Evolutionary conservation across 2,329 filamentous ascomycete genomes (phyloP).

Genomic region (Sporothrix curviconia): DNA sequence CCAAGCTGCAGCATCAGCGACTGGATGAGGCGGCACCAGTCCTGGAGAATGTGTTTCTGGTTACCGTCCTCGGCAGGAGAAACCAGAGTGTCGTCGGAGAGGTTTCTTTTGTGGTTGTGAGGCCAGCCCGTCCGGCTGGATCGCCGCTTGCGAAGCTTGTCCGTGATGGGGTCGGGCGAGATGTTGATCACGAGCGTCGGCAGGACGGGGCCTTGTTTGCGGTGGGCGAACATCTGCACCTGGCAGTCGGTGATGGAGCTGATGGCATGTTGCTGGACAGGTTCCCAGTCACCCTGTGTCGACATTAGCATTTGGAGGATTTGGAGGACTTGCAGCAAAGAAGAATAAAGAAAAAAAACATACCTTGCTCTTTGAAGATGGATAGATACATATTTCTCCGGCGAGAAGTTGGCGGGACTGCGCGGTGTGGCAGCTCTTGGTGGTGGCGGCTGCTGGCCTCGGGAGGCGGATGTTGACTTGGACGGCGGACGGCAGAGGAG

Average conservation of each 20-base stretch:
- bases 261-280: slow-evolving; percentile 47
- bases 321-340: no score
- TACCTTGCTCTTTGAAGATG: slow-evolving; percentile 53
- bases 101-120: slow-evolving; percentile 46
- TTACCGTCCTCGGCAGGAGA: slow-evolving; percentile 44
- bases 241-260: slow-evolving; percentile 49
- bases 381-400: slow-evolving; percentile 44
- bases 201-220: slow-evolving; percentile 53
- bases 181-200: slow-evolving; percentile 55
- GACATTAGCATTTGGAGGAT: slow-evolving; percentile 12
- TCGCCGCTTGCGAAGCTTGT: slow-evolving; percentile 57
- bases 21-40: slow-evolving; percentile 53
- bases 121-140: slow-evolving; percentile 56
- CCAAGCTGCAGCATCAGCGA: slow-evolving; percentile 29
- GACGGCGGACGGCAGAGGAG: slow-evolving; percentile 17
- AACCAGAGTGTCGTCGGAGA: slow-evolving; percentile 49
- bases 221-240: slow-evolving; percentile 52
- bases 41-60: slow-evolving; percentile 43
- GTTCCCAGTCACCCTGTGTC: slow-evolving; percentile 46
- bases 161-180: slow-evolving; percentile 42
- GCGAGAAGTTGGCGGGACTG: slow-evolving; percentile 21
- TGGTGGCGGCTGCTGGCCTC: slow-evolving; percentile 6
- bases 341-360: slow-evolving; percentile 10
- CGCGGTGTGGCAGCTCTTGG: slow-evolving; percentile 27
- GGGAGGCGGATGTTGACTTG: slow-evolving; percentile 27